Evolutionary conservation across 2,329 filamentous ascomycete species (phyloP), one percentile per base, ranked within the genome.

Genomic region (Cordyceps cicadae): DNA sequence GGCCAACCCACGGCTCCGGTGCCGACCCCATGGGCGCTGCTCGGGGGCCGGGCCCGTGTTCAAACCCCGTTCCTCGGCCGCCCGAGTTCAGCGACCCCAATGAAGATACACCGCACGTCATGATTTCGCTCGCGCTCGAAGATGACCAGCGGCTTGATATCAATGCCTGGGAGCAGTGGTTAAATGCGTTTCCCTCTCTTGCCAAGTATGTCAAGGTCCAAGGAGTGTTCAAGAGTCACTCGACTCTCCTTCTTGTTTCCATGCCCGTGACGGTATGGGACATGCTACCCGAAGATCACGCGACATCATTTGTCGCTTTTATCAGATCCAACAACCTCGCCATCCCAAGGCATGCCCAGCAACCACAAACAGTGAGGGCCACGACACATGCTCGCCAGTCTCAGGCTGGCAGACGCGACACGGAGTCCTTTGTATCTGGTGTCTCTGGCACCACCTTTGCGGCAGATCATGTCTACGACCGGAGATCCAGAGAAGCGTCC

Each of bases 201-300:
- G 82, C 82, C 48, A 84, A 81, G 64, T 81, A 84, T 63, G 81
- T 84, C 69, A 83, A 83, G 66, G 78, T 86, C 6, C 82, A 86
- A 65, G 82, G 81, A 9, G 77, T 84, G 1, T 86, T 85, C 69
- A 83, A 83, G 66, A 85, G 82, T 54, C 81, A 85, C 65, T 85
- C 83, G 0, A 85, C 80, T 0, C 70, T 85, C 48, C 74, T 86
- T 6, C 69, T 85, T 7, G 70, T 85, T 3, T 85, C 83, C 0
- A 74, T 86, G 67, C 83, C 83, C 0, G 79, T 85, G 12, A 81
- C 81, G 70, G 73, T 85, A 3, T 86, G 83, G 83, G 80, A 85
- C 64, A 70, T 85, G 49, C 72, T 86, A 0, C 82, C 82, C 0
- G 81, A 85, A 41, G 76, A 84, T 56, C 77, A 76, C 29, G 82